phyloP scores from a whole-genome alignment of 257 asterid species.

The Solanum appendiculatum region DNA sequence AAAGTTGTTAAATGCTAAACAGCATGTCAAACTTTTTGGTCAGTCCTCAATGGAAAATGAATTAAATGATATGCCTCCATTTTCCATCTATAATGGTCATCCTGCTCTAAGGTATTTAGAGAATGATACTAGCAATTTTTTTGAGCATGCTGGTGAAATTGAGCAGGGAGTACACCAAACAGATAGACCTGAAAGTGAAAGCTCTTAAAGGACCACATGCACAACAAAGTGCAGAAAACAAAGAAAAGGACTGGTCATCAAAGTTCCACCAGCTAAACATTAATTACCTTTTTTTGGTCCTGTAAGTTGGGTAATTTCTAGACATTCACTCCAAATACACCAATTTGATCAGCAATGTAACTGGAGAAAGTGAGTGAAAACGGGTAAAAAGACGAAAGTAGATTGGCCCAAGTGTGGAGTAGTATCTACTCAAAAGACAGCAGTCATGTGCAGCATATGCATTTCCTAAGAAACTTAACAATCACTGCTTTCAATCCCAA shows the following conservation, averaged over 20 bases:
- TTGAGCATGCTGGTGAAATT: neutral
- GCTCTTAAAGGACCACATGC: conserved; percentile 33
- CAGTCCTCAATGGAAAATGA: neutral
- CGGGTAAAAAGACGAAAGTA: neutral
- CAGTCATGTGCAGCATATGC: neutral
- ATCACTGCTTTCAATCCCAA: neutral
- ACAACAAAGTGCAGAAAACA: conserved; percentile 2
- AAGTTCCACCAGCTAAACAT: neutral
- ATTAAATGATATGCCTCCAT: neutral
- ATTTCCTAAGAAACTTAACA: neutral
- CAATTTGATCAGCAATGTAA: neutral
- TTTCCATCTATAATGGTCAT: neutral
- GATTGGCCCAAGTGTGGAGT: neutral
- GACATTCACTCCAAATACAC: neutral
- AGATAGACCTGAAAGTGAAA: conserved; percentile 23
- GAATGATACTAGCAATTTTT: neutral
- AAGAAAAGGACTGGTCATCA: conserved; percentile 22
- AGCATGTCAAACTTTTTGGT: neutral
- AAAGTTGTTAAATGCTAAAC: neutral
- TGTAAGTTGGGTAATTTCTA: neutral
- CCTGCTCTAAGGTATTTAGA: neutral
- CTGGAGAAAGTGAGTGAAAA: neutral
- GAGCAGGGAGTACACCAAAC: neutral
- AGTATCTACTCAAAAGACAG: neutral
- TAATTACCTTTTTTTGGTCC: neutral